Percentiles rank a stretch among this genome's conserved stretches.
phyloP scores from a whole-genome alignment of 352 stramenopile species.

The Pythium inflatum region DNA sequence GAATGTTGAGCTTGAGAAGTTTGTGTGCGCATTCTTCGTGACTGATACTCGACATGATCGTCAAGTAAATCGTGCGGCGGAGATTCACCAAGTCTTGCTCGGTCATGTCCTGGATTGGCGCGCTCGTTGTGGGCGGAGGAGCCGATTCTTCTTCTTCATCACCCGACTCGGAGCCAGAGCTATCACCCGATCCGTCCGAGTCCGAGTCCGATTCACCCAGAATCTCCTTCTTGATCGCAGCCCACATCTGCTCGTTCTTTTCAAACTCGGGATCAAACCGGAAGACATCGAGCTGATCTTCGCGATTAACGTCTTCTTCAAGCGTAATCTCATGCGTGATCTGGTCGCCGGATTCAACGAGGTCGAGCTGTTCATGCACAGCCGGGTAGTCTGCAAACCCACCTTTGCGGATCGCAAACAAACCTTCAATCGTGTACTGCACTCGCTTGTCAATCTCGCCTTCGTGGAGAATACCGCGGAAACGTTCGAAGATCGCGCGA shows the following conservation, averaged over 20 bases:
- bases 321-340: slow-evolving; percentile 98
- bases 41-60: slow-evolving; percentile 98
- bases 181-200: slow-evolving; percentile 38
- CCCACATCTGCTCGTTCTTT: slow-evolving; percentile 97
- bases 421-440: slow-evolving; percentile 98
- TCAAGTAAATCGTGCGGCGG: slow-evolving; percentile 98
- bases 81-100: slow-evolving; percentile 98
- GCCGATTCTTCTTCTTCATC: slow-evolving; percentile 45
- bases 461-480: slow-evolving; percentile 97
- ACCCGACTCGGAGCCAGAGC: slow-evolving; percentile 50
- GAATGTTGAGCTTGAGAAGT: slow-evolving; percentile 97
- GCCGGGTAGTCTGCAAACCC: slow-evolving; percentile 96
- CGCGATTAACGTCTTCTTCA: slow-evolving; percentile 95
- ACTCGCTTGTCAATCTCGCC: slow-evolving; percentile 97
- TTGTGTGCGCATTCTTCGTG: slow-evolving; percentile 99
- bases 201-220: slow-evolving; percentile 93
- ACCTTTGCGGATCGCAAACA: slow-evolving; percentile 96
- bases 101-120: slow-evolving; percentile 95
- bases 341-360: slow-evolving; percentile 98
- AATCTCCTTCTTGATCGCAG: slow-evolving; percentile 96
- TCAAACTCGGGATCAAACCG: slow-evolving; percentile 94
- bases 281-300: slow-evolving; percentile 98
- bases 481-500: slow-evolving; percentile 97
- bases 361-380: slow-evolving; percentile 94
- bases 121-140: slow-evolving; percentile 21